Evolutionary conservation across 345 rosid species (phyloP).

Genomic region (Eucalyptus guilfoylei): DNA sequence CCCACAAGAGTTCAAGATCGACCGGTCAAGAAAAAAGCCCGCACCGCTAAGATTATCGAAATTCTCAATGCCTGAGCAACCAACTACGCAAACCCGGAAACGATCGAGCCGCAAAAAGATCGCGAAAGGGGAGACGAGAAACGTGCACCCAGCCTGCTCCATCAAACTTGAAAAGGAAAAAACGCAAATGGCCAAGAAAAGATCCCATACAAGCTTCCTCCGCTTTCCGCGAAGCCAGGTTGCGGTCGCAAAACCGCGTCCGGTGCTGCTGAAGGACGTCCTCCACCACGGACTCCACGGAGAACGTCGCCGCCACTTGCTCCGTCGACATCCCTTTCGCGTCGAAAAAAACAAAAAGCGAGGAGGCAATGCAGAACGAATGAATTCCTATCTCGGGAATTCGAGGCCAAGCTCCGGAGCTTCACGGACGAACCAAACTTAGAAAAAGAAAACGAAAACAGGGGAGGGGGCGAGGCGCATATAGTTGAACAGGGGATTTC

Average conservation of each 20-base stretch:
- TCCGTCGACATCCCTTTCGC: slow-evolving; percentile 33
- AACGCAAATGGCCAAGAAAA: neutral
- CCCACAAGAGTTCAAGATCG: neutral
- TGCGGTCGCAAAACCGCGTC: slow-evolving; percentile 18
- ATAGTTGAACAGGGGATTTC: neutral
- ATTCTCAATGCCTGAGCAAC: neutral
- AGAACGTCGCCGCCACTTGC: slow-evolving; percentile 25
- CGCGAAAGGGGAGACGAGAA: neutral
- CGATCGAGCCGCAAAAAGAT: neutral
- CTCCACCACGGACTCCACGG: slow-evolving; percentile 60
- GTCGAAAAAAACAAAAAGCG: neutral
- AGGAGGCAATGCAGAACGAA: neutral
- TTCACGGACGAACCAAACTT: neutral
- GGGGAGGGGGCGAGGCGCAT: too few species aligned
- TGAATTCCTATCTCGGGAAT: neutral
- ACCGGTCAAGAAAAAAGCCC: neutral
- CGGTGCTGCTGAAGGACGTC: slow-evolving; percentile 66
- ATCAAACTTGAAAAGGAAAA: neutral
- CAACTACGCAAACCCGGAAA: neutral
- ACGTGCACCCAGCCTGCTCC: neutral
- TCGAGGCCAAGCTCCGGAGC: neutral
- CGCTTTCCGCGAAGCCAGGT: slow-evolving; percentile 30
- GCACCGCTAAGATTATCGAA: neutral
- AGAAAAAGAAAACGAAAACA: neutral
- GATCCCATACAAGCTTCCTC: slow-evolving; percentile 66